Evolutionary conservation across 2,329 filamentous ascomycete species (phyloP).

Genomic region (Clonostachys byssicola): DNA sequence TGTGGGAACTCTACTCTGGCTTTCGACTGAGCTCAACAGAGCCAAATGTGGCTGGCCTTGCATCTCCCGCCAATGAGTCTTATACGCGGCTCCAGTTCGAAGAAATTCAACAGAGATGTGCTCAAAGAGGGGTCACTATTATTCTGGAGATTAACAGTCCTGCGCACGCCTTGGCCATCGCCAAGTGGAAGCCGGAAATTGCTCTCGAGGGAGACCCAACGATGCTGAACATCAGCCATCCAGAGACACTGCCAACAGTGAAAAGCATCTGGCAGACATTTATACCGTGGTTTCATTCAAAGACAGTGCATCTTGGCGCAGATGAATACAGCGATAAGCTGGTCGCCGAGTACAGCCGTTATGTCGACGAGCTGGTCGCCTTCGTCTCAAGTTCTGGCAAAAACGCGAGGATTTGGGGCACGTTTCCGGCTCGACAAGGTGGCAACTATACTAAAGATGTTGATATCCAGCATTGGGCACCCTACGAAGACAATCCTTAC

Average conservation of each 20-base stretch:
- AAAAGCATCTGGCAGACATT: slow-evolving; percentile 48
- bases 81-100: slow-evolving; percentile 47
- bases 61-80: slow-evolving; percentile 48
- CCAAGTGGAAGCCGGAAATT: slow-evolving; percentile 56
- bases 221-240: slow-evolving; percentile 37
- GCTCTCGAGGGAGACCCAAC: slow-evolving; percentile 39
- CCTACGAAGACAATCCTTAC: slow-evolving; percentile 9
- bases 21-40: slow-evolving; percentile 50
- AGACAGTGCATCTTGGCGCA: slow-evolving; percentile 50
- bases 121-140: slow-evolving; percentile 49
- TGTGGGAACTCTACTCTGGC: slow-evolving; percentile 45
- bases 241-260: slow-evolving; percentile 44
- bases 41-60: slow-evolving; percentile 39
- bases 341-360: slow-evolving; percentile 42
- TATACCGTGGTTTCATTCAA: slow-evolving; percentile 50
- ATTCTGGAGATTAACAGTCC: slow-evolving; percentile 58
- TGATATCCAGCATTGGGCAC: slow-evolving; percentile 27
- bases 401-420: slow-evolving; percentile 48
- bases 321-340: slow-evolving; percentile 44
- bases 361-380: slow-evolving; percentile 34
- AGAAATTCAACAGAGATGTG: slow-evolving; percentile 46
- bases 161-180: slow-evolving; percentile 50
- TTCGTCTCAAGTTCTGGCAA: slow-evolving; percentile 40
- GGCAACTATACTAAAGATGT: slow-evolving; percentile 6
- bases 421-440: slow-evolving; percentile 17